A percentile compares a stretch with the other conserved stretches of the same genome.
Conservation (phyloP, 129 eudicot species). For the Centella asiatica region DNA sequence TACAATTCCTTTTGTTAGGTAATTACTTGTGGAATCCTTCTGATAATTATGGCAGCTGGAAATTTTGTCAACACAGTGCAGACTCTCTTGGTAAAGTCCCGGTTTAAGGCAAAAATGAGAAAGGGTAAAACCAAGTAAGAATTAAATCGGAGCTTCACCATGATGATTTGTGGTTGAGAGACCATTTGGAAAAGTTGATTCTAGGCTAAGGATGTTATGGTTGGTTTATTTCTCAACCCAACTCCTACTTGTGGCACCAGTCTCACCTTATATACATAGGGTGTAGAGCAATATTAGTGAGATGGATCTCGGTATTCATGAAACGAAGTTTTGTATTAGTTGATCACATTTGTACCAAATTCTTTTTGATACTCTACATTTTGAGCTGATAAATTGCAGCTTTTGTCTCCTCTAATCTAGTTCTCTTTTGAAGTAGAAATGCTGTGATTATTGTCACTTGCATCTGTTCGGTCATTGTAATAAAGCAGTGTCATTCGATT, state of each 20-base stretch:
- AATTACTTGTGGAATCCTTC: slow-evolving; percentile 53
- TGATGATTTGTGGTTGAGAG: not conserved
- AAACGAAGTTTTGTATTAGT: slow-evolving; percentile 7
- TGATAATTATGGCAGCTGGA: slow-evolving; percentile 68
- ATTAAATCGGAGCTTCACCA: not conserved
- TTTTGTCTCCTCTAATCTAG: not conserved
- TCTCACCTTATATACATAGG: not conserved
- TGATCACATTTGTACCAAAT: not conserved
- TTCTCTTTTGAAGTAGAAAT: not conserved
- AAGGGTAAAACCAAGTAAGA: slow-evolving; percentile 36
- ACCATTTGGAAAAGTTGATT: slow-evolving; percentile 5
- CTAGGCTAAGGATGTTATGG: not conserved
- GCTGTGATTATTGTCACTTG: not conserved
- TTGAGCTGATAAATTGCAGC: not conserved
- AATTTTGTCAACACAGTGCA: slow-evolving; percentile 71
- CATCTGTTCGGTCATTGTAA: not conserved
- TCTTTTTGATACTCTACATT: not conserved
- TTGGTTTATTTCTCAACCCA: not conserved
- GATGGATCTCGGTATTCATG: not conserved
- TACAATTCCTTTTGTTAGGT: slow-evolving; percentile 32
- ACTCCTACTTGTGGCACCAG: not conserved
- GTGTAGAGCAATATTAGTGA: not conserved
- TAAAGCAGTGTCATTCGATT: too few relatives aligned
- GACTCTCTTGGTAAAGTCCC: slow-evolving; percentile 52
- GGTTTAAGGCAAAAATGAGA: slow-evolving; percentile 65